Evolutionary conservation across 306 rosid species (phyloP).

Genomic region (Quercus bicolor): DNA sequence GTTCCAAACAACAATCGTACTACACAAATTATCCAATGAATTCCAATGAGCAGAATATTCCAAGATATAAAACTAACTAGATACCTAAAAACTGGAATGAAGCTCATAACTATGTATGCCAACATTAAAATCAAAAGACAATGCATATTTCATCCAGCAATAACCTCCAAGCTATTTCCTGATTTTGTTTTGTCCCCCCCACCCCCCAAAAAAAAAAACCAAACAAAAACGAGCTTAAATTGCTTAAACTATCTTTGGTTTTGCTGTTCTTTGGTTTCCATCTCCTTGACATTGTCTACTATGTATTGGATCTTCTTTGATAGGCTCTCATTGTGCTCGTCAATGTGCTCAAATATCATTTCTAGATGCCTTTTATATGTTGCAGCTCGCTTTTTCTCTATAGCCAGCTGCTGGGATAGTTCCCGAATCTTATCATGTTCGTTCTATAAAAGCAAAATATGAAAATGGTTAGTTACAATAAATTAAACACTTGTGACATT

Average conservation of each 20-base stretch:
- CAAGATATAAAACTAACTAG: conserved; percentile 32
- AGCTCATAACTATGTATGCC: conserved; percentile 22
- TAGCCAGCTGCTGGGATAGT: conserved; percentile 76
- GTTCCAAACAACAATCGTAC: conserved; percentile 4
- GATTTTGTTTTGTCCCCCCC: conserved; percentile 7
- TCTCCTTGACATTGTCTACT: conserved; percentile 79
- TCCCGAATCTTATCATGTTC: conserved; percentile 90
- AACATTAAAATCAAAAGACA: conserved; percentile 26
- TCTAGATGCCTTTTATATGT: conserved; percentile 92
- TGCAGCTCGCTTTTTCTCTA: conserved; percentile 84
- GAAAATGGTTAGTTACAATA: conserved; percentile 10
- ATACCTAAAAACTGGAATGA: conserved; percentile 30
- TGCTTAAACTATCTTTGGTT: conserved; percentile 43
- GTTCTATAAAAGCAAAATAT: conserved; percentile 43
- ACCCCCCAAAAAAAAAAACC: background rate
- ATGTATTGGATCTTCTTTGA: conserved; percentile 85
- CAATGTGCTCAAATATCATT: conserved; percentile 80
- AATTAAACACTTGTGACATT: background rate
- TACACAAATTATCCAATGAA: conserved; percentile 29
- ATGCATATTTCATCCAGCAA: conserved; percentile 19
- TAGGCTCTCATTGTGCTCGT: conserved; percentile 76
- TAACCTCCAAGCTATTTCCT: conserved; percentile 17
- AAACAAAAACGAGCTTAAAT: background rate
- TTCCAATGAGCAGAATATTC: conserved; percentile 37
- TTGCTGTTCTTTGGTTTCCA: conserved; percentile 64